phyloP scores from a whole-genome alignment of 176 grass and related monocot genomes.

The Oryza glaberrima region DNA sequence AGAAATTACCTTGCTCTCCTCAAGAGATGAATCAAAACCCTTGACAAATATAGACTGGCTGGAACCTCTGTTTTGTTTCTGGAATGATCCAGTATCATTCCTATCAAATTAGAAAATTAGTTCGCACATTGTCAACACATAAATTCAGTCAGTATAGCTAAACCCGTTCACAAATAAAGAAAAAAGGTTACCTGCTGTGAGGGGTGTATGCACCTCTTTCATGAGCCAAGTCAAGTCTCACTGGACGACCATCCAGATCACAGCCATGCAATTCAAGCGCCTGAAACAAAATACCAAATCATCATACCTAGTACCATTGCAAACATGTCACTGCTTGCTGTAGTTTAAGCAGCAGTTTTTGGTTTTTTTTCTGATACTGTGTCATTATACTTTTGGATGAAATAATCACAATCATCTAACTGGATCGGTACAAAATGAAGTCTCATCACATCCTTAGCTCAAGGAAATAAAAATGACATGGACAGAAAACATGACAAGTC shows the following conservation, averaged over 20 bases:
- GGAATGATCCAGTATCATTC: constrained; percentile 58
- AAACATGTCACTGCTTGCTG: neutral
- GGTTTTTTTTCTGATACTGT: neutral
- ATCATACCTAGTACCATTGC: neutral
- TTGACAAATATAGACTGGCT: constrained; percentile 67
- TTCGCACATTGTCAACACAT: neutral
- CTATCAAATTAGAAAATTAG: constrained; percentile 34
- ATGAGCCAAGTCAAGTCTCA: constrained; percentile 71
- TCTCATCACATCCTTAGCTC: neutral
- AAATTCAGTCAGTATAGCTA: neutral
- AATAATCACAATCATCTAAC: neutral
- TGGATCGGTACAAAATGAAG: neutral
- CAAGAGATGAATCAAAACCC: constrained; percentile 65
- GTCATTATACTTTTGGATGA: neutral
- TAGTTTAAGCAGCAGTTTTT: neutral
- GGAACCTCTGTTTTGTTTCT: constrained; percentile 53
- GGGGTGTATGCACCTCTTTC: constrained; percentile 66
- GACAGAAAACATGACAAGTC: neutral
- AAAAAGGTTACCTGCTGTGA: constrained; percentile 55
- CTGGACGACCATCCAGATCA: constrained; percentile 57
- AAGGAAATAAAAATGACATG: neutral
- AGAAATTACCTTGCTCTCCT: constrained; percentile 62
- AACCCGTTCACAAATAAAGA: constrained; percentile 3
- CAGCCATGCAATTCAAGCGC: constrained; percentile 58
- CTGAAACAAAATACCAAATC: constrained; percentile 42